A percentile compares a stretch with the other conserved stretches of the same genome.
Evolutionary conservation across 148 eudicot species (phyloP).

Genomic region (Linanthus parryae): DNA sequence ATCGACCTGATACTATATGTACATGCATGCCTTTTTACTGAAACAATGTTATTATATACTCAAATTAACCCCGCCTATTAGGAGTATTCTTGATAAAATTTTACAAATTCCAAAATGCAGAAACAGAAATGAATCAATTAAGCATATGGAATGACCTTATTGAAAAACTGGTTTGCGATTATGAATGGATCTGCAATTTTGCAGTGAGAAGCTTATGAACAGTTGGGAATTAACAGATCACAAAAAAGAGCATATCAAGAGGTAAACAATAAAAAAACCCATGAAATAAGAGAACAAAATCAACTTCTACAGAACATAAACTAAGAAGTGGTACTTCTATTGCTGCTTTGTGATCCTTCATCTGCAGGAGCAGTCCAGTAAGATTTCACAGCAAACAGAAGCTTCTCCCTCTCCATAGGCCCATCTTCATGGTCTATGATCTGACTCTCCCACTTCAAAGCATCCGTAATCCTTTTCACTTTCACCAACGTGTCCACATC

Average conservation of each 20-base stretch:
- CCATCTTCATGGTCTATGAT: conserved; percentile 92
- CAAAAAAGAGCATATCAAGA: neutral
- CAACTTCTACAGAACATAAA: neutral
- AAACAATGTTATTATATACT: too few species aligned
- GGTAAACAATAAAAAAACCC: neutral
- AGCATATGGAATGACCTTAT: too few species aligned
- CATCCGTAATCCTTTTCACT: conserved; percentile 56
- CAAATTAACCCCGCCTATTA: too few species aligned
- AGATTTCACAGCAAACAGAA: conserved; percentile 69
- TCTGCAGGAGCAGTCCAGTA: conserved; percentile 78
- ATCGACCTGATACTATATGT: too few species aligned
- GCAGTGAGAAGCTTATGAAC: too few species aligned
- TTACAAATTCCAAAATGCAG: too few species aligned
- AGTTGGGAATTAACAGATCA: neutral
- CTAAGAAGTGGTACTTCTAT: conserved; percentile 4
- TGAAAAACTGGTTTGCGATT: too few species aligned
- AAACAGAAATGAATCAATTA: too few species aligned
- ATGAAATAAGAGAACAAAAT: neutral
- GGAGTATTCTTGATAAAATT: too few species aligned
- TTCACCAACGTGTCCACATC: conserved; percentile 63
- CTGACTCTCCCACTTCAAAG: conserved; percentile 68
- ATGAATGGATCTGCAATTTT: too few species aligned
- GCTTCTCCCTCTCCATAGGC: conserved; percentile 65
- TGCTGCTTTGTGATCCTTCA: neutral
- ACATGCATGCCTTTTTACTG: too few species aligned